Conservation (phyloP, 192 early-diverging fungal species). For the Tieghemiomyces parasiticus region DNA sequence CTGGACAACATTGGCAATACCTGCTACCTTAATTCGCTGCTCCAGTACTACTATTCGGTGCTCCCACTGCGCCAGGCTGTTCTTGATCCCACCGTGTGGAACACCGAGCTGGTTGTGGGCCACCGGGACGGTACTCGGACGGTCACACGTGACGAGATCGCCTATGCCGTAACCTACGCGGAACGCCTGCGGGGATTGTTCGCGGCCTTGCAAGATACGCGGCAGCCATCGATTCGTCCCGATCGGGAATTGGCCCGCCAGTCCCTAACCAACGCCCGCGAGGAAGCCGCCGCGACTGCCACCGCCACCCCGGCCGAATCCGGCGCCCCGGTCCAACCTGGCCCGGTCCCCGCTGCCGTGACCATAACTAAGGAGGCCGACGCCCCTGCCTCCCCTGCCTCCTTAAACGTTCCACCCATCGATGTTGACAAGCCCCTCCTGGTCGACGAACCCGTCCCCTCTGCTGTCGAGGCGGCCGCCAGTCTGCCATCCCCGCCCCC, state of each 20-base stretch:
- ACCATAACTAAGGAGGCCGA: background rate
- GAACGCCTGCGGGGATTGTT: conserved; percentile 34
- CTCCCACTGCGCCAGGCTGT: conserved; percentile 43
- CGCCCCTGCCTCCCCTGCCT: background rate
- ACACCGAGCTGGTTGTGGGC: conserved; percentile 18
- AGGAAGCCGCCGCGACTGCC: background rate
- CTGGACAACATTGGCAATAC: conserved; percentile 76
- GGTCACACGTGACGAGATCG: conserved; percentile 16
- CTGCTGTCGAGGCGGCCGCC: background rate
- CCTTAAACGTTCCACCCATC: too few species aligned
- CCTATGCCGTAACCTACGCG: conserved; percentile 26
- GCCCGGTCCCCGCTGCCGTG: background rate
- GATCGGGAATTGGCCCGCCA: conserved; percentile 2
- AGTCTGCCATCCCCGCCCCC: background rate
- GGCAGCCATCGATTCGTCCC: background rate
- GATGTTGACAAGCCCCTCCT: too few species aligned
- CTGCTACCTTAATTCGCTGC: conserved; percentile 75
- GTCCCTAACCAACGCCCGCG: background rate
- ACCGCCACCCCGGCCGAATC: background rate
- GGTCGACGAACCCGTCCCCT: too few species aligned
- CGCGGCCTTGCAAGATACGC: conserved; percentile 15
- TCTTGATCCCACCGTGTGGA: conserved; percentile 27
- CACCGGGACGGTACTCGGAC: conserved; percentile 18
- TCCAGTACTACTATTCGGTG: conserved; percentile 61
- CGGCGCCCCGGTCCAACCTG: too few species aligned